A percentile compares a stretch with the other conserved stretches of the same genome.
These are phyloP conservation scores for Pugionium dolabratum DNA, from an alignment of 345 rosid genomes.

Conservation along the genomic window DNA sequence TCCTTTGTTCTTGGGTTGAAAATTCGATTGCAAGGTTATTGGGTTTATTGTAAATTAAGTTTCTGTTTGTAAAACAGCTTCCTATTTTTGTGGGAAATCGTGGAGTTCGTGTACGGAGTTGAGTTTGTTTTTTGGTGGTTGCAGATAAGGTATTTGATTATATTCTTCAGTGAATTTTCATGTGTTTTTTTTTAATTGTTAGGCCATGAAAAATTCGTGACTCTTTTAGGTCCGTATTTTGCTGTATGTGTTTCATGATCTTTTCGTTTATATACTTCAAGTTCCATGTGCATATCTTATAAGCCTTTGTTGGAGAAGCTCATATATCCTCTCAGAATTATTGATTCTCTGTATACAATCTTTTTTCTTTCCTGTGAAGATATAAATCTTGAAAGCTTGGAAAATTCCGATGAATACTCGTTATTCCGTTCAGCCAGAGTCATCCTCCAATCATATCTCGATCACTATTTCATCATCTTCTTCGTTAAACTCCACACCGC, in stretches of 20 bases:
- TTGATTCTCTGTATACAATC: slow-evolving; percentile 14
- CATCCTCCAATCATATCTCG: slow-evolving; percentile 44
- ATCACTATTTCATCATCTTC: slow-evolving; percentile 45
- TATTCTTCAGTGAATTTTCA: slow-evolving; percentile 46
- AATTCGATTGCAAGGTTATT: background rate
- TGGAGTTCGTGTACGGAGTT: slow-evolving; percentile 26
- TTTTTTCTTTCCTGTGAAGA: slow-evolving; percentile 22
- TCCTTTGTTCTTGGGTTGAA: slow-evolving; percentile 14
- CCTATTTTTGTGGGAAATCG: slow-evolving; percentile 21
- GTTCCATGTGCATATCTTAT: slow-evolving; percentile 27
- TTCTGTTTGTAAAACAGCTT: slow-evolving; percentile 5
- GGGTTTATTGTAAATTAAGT: background rate
- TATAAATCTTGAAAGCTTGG: slow-evolving; percentile 12
- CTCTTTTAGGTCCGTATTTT: background rate
- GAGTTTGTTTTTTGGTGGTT: slow-evolving; percentile 17
- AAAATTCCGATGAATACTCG: slow-evolving; percentile 56
- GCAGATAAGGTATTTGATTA: slow-evolving; percentile 46
- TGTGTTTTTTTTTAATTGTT: slow-evolving; percentile 33
- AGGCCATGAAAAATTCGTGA: slow-evolving; percentile 34
- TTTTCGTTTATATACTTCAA: slow-evolving; percentile 24
- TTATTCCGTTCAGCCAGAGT: slow-evolving; percentile 50
- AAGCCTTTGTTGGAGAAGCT: background rate
- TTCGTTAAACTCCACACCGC: slow-evolving; percentile 50
- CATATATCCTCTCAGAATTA: slow-evolving; percentile 20
- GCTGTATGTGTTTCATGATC: slow-evolving; percentile 30